Base-by-base conservation (phyloP, 164 flowering plant genomes). In the Magnolia sinica region DNA sequence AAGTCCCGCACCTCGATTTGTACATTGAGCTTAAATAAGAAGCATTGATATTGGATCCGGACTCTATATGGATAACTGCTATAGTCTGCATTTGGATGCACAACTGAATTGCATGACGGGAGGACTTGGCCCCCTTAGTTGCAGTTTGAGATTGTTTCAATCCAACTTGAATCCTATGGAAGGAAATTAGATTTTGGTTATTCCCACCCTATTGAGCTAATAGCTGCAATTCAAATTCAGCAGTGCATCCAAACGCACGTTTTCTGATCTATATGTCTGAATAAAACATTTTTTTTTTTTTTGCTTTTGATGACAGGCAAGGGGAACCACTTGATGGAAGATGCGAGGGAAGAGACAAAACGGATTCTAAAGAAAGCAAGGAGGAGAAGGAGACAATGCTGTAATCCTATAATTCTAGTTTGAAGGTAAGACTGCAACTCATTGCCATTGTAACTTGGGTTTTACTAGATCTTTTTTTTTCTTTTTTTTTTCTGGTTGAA, bases 301-400 rank as follows among this genome's bases (percentile, higher is more conserved):
- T n/a, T n/a, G n/a, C n/a, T 50, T 22, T 64, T 76, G 77, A 61
- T 65, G 51, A 66, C 58, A 81, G 84, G 74, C 49, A 61, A 68
- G 59, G 85, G 79, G 66, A 84, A 70, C 63, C 74, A 64, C 59
- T 82, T 81, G 80, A 49, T 68, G 8, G 87, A 87, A 68, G 91
- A 90, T 50, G 91, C 76, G 31, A 79, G 79, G 78, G 84, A 84
- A 80, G 94, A 91, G 9, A 87, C 91, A 22, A 84, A 80, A 68
- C 73, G 89, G 73, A 90, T 95, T 76, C 75, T 95, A 77, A 89
- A 86, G 82, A 86, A 76, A 78, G 97, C 98, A 67, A 89, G 97
- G 84, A 91, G 91, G 79, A 79, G 84, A 81, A 93, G 87, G 84
- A 89, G 98, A 83, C 88, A 87, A 78, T 69, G 58, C 67, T 20